These are phyloP conservation scores for Annulohypoxylon nitens DNA, from an alignment of 495 filamentous ascomycete genomes.

Conservation along the genomic window DNA sequence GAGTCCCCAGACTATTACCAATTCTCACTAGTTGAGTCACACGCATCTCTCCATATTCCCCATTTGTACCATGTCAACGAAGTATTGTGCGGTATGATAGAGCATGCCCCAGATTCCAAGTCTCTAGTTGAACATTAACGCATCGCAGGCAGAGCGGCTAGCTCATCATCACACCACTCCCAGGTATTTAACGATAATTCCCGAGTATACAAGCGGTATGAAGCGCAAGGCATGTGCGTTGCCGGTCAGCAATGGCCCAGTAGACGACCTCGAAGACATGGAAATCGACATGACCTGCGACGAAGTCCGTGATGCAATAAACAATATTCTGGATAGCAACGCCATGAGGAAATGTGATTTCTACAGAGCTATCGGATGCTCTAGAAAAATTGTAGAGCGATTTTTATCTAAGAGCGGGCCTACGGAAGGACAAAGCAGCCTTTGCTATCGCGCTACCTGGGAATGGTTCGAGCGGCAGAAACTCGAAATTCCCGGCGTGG, in stretches of 20 bases:
- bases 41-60: background rate
- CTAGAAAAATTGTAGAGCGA: slow-evolving; percentile 43
- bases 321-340: slow-evolving; percentile 56
- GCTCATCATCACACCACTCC: slow-evolving; percentile 24
- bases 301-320: slow-evolving; percentile 61
- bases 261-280: slow-evolving; percentile 42
- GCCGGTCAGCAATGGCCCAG: slow-evolving; percentile 34
- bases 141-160: slow-evolving; percentile 17
- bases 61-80: slow-evolving; percentile 7
- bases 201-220: slow-evolving; percentile 36
- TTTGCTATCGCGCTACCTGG: slow-evolving; percentile 49
- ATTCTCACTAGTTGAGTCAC: too few species aligned
- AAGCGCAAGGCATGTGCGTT: slow-evolving; percentile 54
- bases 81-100: slow-evolving; percentile 4
- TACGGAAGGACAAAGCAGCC: slow-evolving; percentile 49
- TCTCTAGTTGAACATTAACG: background rate
- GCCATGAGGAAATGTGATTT: slow-evolving; percentile 65
- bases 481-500: slow-evolving; percentile 48
- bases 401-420: slow-evolving; percentile 57
- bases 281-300: slow-evolving; percentile 52
- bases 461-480: slow-evolving; percentile 55
- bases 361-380: slow-evolving; percentile 56
- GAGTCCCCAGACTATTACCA: too few species aligned
- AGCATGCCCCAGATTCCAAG: background rate
- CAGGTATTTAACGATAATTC: background rate